These are phyloP conservation scores for Ogataea angusta DNA, from an alignment of 805 yeast species.

Conservation along the genomic window DNA sequence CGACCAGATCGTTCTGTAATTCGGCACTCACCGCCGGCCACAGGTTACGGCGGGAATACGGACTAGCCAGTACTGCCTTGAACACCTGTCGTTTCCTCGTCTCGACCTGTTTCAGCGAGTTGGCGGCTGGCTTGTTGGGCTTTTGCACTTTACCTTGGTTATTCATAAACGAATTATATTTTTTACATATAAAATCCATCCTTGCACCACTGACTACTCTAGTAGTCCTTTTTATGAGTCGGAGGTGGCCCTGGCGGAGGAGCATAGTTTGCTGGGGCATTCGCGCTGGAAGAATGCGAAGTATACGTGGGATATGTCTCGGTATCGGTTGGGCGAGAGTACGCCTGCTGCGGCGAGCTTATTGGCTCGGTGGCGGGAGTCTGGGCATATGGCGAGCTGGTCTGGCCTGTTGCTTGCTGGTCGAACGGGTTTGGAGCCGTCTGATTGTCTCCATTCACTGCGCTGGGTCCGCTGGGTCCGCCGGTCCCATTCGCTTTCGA, in stretches of 20 bases:
- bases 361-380: conserved; percentile 6
- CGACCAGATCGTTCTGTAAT: conserved; percentile 31
- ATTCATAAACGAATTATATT: conserved; percentile 3
- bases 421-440: conserved; percentile 11
- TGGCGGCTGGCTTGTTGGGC: conserved; percentile 3
- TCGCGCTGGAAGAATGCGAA: conserved; percentile 3
- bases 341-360: conserved; percentile 9
- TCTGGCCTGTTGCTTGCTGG: conserved; percentile 12
- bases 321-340: conserved; percentile 15
- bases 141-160: conserved; percentile 5
- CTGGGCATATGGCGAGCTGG: background rate
- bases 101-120: conserved; percentile 42
- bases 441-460: background rate
- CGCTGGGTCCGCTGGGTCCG: no score
- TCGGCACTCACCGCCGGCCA: conserved; percentile 43
- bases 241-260: conserved; percentile 26
- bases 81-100: conserved; percentile 52
- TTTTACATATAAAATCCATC: conserved; percentile 2
- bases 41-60: conserved; percentile 44
- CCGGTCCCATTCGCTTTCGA: conserved; percentile 20
- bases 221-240: conserved; percentile 12
- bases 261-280: conserved; percentile 9
- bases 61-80: conserved; percentile 63
- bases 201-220: conserved; percentile 2
- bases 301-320: conserved; percentile 4